Evolutionary conservation across 1,139 yeast species (phyloP).

Genomic region (Yamadazyma taylorii): DNA sequence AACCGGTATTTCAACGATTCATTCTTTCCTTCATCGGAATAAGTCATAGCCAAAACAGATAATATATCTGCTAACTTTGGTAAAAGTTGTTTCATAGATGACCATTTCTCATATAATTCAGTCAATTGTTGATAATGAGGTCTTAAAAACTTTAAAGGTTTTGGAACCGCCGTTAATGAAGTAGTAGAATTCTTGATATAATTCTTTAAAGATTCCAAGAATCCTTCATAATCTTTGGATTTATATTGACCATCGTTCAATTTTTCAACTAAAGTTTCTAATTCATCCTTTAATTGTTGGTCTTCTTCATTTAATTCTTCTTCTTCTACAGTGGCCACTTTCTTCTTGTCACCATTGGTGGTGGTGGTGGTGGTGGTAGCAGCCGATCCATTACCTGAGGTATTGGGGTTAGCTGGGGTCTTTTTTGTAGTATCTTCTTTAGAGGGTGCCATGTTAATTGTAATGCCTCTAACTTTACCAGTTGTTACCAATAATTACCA

Average conservation of each 20-base stretch:
- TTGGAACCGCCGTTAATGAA: conserved; percentile 99
- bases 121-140: conserved; percentile 77
- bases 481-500: not conserved
- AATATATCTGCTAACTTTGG: conserved; percentile 68
- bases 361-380: too few relatives aligned
- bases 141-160: conserved; percentile 91
- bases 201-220: conserved; percentile 68
- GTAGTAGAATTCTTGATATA: conserved; percentile 91
- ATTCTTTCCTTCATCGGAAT: conserved; percentile 77
- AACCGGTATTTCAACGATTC: conserved; percentile 84
- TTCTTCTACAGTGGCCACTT: conserved; percentile 34
- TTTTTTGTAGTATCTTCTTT: not conserved
- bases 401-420: conserved; percentile 2
- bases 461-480: conserved; percentile 1
- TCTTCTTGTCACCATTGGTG: conserved; percentile 18
- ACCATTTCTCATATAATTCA: conserved; percentile 69
- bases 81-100: conserved; percentile 14
- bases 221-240: conserved; percentile 54
- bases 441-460: conserved; percentile 1
- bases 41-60: conserved; percentile 95
- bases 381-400: too few relatives aligned
- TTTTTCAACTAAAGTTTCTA: conserved; percentile 84
- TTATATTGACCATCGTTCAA: conserved; percentile 40
- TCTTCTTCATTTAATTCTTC: conserved; percentile 96
- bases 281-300: conserved; percentile 79